These are phyloP conservation scores for Dendryphion nanum DNA, from an alignment of 2,329 filamentous ascomycete genomes.

Conservation along the genomic window DNA sequence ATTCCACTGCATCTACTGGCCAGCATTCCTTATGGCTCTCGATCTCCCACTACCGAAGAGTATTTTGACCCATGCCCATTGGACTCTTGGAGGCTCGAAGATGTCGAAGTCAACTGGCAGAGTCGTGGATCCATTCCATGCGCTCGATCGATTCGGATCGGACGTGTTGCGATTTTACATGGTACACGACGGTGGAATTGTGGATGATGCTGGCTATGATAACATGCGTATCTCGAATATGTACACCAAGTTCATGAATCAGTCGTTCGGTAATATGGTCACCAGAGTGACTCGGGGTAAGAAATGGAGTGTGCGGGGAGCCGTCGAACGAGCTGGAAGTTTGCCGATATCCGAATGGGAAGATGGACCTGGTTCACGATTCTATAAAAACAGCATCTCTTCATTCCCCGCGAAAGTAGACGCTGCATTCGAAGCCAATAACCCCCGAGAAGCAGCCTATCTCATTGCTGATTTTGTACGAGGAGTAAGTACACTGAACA, in stretches of 20 bases:
- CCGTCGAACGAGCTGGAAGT: conserved; percentile 47
- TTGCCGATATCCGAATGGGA: conserved; percentile 26
- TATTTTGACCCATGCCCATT: conserved; percentile 88
- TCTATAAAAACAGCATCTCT: conserved; percentile 40
- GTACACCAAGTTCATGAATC: conserved; percentile 78
- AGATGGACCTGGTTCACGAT: conserved; percentile 25
- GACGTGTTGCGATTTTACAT: conserved; percentile 91
- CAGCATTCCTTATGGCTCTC: conserved; percentile 87
- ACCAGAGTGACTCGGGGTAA: conserved; percentile 68
- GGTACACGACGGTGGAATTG: conserved; percentile 73
- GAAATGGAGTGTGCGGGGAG: conserved; percentile 65
- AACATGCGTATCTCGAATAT: conserved; percentile 71
- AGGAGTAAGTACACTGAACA: conserved; percentile 18
- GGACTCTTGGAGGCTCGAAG: conserved; percentile 87
- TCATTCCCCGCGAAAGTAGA: conserved; percentile 19
- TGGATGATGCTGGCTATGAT: conserved; percentile 78
- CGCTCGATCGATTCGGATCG: conserved; percentile 81
- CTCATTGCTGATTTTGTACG: conserved; percentile 28
- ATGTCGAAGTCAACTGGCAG: conserved; percentile 98
- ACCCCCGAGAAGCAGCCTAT: conserved; percentile 25
- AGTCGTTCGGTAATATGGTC: conserved; percentile 76
- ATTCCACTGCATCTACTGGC: conserved; percentile 98
- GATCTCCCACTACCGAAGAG: conserved; percentile 74
- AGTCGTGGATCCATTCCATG: conserved; percentile 91
- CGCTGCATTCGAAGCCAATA: conserved; percentile 22